Evolutionary conservation across 176 grass and related monocot species (phyloP).

Genomic region (Carex cristatella): DNA sequence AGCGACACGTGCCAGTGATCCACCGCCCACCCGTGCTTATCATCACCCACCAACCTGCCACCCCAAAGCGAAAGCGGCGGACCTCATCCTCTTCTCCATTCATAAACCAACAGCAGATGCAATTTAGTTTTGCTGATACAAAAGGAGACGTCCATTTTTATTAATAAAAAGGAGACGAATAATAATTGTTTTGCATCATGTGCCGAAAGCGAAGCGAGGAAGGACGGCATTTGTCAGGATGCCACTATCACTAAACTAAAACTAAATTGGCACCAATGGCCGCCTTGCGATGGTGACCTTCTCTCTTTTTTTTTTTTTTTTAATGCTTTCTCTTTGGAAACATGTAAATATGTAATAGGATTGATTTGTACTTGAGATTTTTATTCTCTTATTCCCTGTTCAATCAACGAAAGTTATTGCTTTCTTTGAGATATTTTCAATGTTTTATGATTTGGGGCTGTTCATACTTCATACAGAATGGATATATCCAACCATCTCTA

Average conservation of each 20-base stretch:
- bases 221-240: background rate
- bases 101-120: background rate
- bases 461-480: background rate
- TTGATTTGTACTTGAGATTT: background rate
- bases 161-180: background rate
- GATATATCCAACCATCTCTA: no score
- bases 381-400: background rate
- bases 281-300: background rate
- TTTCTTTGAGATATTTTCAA: background rate
- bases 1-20: background rate
- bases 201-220: constrained; percentile 14
- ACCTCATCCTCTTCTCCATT: background rate
- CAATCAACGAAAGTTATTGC: background rate
- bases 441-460: background rate
- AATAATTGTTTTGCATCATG: background rate
- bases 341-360: background rate
- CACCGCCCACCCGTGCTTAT: constrained; percentile 17
- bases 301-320: background rate
- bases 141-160: background rate
- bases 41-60: constrained; percentile 13
- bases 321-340: constrained; percentile 1
- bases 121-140: background rate
- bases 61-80: constrained; percentile 17
- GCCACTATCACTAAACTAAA: background rate
- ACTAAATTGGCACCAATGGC: constrained; percentile 11